Conservation (phyloP, 805 yeast species). For the Saccharomycopsis microspora region DNA sequence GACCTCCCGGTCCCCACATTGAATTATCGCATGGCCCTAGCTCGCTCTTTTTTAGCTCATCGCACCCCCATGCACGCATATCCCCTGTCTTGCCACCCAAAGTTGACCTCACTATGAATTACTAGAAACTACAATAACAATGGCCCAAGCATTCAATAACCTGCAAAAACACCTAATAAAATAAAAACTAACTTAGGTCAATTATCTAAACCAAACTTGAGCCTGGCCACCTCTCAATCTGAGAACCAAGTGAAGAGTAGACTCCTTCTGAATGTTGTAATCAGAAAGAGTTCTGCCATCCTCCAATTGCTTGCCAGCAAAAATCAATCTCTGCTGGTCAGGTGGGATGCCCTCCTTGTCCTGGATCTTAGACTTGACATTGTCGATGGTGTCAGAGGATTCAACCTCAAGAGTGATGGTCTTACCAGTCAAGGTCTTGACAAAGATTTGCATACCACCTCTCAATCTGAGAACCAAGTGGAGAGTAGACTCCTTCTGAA, state of each 20-base stretch:
- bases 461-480: slow-evolving; percentile 95
- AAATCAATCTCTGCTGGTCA: slow-evolving; percentile 93
- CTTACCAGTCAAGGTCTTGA: slow-evolving; percentile 99
- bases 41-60: too few relatives aligned
- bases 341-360: slow-evolving; percentile 98
- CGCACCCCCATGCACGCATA: too few relatives aligned
- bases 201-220: not conserved
- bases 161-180: not conserved
- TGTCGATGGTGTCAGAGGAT: slow-evolving; percentile 95
- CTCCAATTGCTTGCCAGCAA: slow-evolving; percentile 96
- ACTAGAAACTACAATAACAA: too few relatives aligned
- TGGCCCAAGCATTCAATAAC: too few relatives aligned
- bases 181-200: not conserved
- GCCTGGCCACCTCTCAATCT: slow-evolving; percentile 96
- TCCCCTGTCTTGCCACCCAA: too few relatives aligned
- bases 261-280: slow-evolving; percentile 98
- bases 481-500: slow-evolving; percentile 97
- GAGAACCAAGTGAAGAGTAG: slow-evolving; percentile 89
- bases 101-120: too few relatives aligned
- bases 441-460: slow-evolving; percentile 97
- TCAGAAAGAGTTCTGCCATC: slow-evolving; percentile 94
- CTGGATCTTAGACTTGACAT: slow-evolving; percentile 92
- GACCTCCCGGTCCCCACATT: too few relatives aligned
- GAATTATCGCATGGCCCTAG: too few relatives aligned
- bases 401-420: slow-evolving; percentile 97